These are phyloP conservation scores for Telopea speciosissima DNA, from an alignment of 177 flowering plant genomes.

Conservation along the genomic window DNA sequence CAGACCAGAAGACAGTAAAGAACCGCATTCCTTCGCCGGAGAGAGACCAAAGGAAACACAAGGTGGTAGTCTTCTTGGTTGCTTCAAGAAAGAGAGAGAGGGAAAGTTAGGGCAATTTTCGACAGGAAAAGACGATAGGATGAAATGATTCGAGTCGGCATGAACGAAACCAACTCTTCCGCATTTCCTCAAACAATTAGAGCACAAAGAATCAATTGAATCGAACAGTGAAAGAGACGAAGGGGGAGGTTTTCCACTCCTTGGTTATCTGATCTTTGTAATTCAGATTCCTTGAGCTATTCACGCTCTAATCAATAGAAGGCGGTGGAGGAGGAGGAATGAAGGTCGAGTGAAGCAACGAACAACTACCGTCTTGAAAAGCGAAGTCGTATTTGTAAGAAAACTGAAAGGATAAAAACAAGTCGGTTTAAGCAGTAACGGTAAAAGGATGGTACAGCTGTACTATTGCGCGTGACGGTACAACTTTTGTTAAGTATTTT, in stretches of 20 bases:
- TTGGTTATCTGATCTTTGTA: too few species aligned
- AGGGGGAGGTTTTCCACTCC: too few species aligned
- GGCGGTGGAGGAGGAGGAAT: too few species aligned
- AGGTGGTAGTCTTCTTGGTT: conserved; percentile 1
- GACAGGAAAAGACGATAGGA: not conserved
- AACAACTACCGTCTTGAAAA: not conserved
- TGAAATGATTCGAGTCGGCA: conserved; percentile 1
- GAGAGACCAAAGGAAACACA: not conserved
- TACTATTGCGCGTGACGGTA: too few species aligned
- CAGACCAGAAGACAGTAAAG: conserved; percentile 6
- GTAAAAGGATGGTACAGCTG: too few species aligned
- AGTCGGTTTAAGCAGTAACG: too few species aligned
- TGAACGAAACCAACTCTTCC: conserved; percentile 7
- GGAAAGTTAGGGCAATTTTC: not conserved
- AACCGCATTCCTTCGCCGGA: not conserved
- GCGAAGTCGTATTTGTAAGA: too few species aligned
- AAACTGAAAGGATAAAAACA: too few species aligned
- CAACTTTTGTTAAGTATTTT: too few species aligned
- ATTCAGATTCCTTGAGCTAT: too few species aligned
- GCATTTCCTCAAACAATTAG: conserved; percentile 11
- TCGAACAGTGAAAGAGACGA: not conserved
- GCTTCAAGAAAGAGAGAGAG: conserved; percentile 1
- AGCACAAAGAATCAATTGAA: not conserved
- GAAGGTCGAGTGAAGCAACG: not conserved
- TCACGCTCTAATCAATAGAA: too few species aligned